Base-by-base conservation (phyloP, 139 green algal genomes). In the Zygnema cylindricum region DNA sequence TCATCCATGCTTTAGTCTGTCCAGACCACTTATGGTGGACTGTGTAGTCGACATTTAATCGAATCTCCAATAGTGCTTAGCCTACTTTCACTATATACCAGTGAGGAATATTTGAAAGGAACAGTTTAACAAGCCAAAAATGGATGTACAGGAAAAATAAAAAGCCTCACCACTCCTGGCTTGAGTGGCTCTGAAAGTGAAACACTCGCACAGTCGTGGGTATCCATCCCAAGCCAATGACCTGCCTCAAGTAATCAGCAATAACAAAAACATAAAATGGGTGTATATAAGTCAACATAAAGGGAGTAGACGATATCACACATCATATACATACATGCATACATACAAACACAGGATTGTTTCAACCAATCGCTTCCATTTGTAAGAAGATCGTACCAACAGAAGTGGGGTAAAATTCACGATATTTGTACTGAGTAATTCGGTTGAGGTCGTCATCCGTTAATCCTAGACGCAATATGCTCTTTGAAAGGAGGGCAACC, bases 201-300 rank as follows among this genome's bases (percentile, higher is more conserved):
- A 3, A 90, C 85, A 25, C 16, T 89, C 1, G 76, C 30, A 71
- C 85, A 90, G 85, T 90, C 85, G 77, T 90, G 85, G 39, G 85
- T 90, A 77, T 90, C 85, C 85, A 90, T 90, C 38, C 85, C 85
- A 36, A 88, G 85, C 78, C 63, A 88, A 55, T 88, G 83, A 32
- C 83, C 83, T 88, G 83, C 40, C 43, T 3, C 71, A 3, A 79
- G 30, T n/a, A 73, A n/a, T 30, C 57, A 36, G 30, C 30, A n/a
- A 73, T n/a, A 36, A 36, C 30, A n/a, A 30, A 36, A 36, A 73
- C 57, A 73, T 73, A 73, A 73, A 36, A 30, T n/a, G 57, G 57
- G 57, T n/a, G 57, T n/a, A 36, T n/a, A 73, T n/a, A n/a, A 73
- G 30, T n/a, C 30, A 36, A n/a, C 30, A 73, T n/a, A 73, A 36